Percentiles rank a stretch among this genome's conserved stretches.
Conservation (phyloP, 345 rosid genomes). For the Geranium brycei region DNA sequence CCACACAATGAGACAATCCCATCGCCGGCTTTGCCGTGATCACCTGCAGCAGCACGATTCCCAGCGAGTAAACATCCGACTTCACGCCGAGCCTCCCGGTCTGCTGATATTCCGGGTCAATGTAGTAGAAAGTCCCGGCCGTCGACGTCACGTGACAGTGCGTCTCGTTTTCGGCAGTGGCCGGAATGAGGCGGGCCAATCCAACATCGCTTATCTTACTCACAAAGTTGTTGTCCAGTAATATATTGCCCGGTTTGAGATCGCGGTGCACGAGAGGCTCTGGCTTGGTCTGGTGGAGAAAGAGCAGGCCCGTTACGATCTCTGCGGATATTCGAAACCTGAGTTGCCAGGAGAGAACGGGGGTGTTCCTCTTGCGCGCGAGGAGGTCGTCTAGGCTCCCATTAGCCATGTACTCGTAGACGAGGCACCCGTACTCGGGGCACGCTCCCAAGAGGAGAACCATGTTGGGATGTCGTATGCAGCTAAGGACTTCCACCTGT, state of each 20-base stretch:
- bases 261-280: conserved; percentile 97
- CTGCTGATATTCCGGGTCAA: neutral
- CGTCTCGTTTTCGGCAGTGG: conserved; percentile 22
- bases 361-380: conserved; percentile 31
- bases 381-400: conserved; percentile 87
- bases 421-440: conserved; percentile 77
- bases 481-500: conserved; percentile 77
- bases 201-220: conserved; percentile 87
- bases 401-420: conserved; percentile 78
- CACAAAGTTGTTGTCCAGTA: conserved; percentile 68
- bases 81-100: neutral
- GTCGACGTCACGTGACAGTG: neutral
- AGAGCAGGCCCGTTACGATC: conserved; percentile 67
- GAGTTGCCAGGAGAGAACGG: conserved; percentile 70
- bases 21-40: neutral
- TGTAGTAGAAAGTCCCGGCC: neutral
- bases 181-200: conserved; percentile 75
- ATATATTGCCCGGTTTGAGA: conserved; percentile 81
- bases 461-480: conserved; percentile 93
- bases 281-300: conserved; percentile 91
- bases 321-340: conserved; percentile 83
- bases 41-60: neutral
- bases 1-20: neutral
- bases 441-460: conserved; percentile 93
- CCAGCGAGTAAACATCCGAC: neutral